phyloP scores from a whole-genome alignment of 192 early-diverging fungal species.

The Linnemannia elongata region DNA sequence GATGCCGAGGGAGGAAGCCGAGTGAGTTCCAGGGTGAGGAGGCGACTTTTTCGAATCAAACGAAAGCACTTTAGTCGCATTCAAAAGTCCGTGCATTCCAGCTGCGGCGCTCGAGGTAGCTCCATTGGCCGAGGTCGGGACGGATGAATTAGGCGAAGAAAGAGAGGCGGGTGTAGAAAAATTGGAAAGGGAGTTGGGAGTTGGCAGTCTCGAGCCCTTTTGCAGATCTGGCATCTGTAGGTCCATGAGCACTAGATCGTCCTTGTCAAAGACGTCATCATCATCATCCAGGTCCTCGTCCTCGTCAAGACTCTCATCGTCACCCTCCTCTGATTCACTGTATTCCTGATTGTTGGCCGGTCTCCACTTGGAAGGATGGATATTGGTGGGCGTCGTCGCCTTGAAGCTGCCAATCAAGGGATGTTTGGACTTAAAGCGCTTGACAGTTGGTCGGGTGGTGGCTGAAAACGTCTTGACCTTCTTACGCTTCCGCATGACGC shows the following conservation, averaged over 20 bases:
- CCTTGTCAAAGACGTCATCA: slow-evolving; percentile 55
- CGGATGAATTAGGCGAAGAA: slow-evolving; percentile 19
- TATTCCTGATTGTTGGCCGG: slow-evolving; percentile 51
- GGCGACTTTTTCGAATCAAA: slow-evolving; percentile 45
- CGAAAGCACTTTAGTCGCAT: slow-evolving; percentile 51
- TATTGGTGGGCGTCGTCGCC: slow-evolving; percentile 42
- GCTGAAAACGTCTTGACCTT: slow-evolving; percentile 41
- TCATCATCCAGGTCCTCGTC: slow-evolving; percentile 50
- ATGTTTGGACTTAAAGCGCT: slow-evolving; percentile 55
- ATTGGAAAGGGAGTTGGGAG: slow-evolving; percentile 34
- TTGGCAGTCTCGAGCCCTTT: slow-evolving; percentile 28
- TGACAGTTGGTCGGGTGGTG: slow-evolving; percentile 51
- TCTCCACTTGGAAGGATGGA: slow-evolving; percentile 47
- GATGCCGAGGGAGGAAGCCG: background rate
- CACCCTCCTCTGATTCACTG: slow-evolving; percentile 49
- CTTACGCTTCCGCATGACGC: slow-evolving; percentile 51
- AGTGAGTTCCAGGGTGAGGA: slow-evolving; percentile 19
- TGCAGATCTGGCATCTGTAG: slow-evolving; percentile 51
- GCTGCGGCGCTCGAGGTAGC: slow-evolving; percentile 14
- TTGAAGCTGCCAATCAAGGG: slow-evolving; percentile 51
- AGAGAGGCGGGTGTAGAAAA: slow-evolving; percentile 32
- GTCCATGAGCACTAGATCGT: slow-evolving; percentile 54
- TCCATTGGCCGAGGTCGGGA: slow-evolving; percentile 17
- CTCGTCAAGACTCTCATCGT: slow-evolving; percentile 48
- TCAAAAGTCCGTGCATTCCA: slow-evolving; percentile 49